Conservation (phyloP, 139 green algal genomes). For the Nannochloris sp. region DNA sequence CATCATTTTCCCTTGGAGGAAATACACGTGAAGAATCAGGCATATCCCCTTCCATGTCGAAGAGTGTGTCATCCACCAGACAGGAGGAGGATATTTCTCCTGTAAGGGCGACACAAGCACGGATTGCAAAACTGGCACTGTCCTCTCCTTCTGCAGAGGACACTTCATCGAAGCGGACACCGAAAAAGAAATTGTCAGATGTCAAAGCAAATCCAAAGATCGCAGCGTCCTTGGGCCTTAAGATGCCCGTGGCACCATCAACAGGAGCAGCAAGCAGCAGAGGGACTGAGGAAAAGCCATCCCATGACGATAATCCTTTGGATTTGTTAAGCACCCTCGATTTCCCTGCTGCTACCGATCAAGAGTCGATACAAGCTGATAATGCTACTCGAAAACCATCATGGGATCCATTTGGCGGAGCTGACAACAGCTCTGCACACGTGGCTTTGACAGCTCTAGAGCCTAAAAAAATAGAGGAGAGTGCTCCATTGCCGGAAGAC, state of each 20-base stretch:
- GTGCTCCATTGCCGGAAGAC: no score
- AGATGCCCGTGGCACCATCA: constrained; percentile 12
- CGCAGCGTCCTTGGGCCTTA: constrained; percentile 48
- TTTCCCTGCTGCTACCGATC: background rate
- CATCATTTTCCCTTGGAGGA: no score
- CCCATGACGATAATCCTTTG: background rate
- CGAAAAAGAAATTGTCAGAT: constrained; percentile 64
- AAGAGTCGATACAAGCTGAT: background rate
- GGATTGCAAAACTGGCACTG: constrained; percentile 57
- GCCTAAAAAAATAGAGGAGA: no score
- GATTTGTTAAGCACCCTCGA: background rate
- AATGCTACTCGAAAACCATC: background rate
- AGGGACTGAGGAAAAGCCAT: no score
- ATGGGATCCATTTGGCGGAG: background rate
- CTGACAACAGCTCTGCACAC: no score
- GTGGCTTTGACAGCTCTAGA: no score
- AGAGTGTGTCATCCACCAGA: background rate
- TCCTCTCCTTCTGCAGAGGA: background rate
- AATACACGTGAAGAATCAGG: no score
- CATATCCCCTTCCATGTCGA: no score
- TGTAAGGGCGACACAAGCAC: constrained; percentile 53
- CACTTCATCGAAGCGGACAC: background rate
- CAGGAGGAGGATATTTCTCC: constrained; percentile 29
- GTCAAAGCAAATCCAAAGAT: constrained; percentile 69
- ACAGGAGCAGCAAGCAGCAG: background rate